These are phyloP conservation scores for Apiospora phragmitis DNA, from an alignment of 2,329 filamentous ascomycete species.

Conservation along the genomic window DNA sequence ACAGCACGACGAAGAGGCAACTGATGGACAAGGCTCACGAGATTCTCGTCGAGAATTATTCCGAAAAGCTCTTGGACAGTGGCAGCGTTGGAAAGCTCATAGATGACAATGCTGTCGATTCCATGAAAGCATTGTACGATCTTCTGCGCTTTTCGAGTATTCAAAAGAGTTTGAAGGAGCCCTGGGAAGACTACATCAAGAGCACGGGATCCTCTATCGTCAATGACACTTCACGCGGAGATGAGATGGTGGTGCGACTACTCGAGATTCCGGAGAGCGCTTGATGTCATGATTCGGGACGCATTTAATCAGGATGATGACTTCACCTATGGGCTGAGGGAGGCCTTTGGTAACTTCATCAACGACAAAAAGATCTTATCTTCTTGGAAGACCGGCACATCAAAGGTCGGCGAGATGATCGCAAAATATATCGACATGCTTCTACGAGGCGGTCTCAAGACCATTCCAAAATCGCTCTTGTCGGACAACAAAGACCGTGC, in stretches of 20 bases:
- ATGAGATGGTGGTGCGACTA: constrained; percentile 84
- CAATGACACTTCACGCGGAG: constrained; percentile 73
- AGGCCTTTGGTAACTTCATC: constrained; percentile 87
- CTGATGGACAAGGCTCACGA: constrained; percentile 73
- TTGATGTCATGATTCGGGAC: constrained; percentile 75
- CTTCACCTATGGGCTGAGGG: constrained; percentile 75
- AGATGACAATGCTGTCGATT: constrained; percentile 65
- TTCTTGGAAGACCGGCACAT: constrained; percentile 79
- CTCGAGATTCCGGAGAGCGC: constrained; percentile 76
- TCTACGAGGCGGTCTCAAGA: constrained; percentile 83
- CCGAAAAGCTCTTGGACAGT: constrained; percentile 64
- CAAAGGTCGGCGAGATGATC: constrained; percentile 97
- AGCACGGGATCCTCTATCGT: constrained; percentile 75
- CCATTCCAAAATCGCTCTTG: constrained; percentile 69
- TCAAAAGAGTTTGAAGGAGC: constrained; percentile 66
- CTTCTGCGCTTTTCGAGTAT: constrained; percentile 73
- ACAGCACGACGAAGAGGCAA: constrained; percentile 77
- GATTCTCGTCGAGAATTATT: constrained; percentile 69
- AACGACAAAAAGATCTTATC: constrained; percentile 78
- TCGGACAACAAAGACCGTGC: constrained; percentile 60
- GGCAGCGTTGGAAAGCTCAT: constrained; percentile 73
- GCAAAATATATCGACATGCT: constrained; percentile 94
- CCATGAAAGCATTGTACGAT: constrained; percentile 75
- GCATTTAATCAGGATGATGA: constrained; percentile 78
- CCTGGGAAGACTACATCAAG: constrained; percentile 80